Conservation (phyloP, 148 eudicot species). For the Fagopyrum homotropicum region DNA sequence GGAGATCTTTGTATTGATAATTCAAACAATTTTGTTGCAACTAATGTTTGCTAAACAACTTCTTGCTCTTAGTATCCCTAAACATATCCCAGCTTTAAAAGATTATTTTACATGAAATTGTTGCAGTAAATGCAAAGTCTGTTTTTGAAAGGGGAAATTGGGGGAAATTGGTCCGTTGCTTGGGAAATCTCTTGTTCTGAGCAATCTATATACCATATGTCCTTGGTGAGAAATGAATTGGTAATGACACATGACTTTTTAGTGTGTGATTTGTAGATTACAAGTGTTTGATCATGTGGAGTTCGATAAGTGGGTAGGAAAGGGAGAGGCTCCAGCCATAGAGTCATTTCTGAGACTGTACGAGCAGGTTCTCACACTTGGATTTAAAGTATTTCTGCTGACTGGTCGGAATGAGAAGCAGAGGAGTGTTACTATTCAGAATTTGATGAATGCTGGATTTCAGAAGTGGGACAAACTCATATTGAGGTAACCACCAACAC, state of each 20-base stretch:
- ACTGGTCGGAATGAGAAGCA: conserved; percentile 72
- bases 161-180: neutral
- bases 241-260: conserved; percentile 4
- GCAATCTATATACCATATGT: neutral
- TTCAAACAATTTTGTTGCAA: too few relatives aligned
- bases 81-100: too few relatives aligned
- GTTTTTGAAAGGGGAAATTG: neutral
- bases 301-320: conserved; percentile 81
- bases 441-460: conserved; percentile 66
- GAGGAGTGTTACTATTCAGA: conserved; percentile 54
- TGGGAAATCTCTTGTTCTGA: neutral
- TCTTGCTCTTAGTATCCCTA: too few relatives aligned
- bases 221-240: neutral
- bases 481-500: conserved; percentile 43
- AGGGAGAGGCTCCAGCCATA: conserved; percentile 56
- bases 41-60: too few relatives aligned
- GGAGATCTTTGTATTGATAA: neutral
- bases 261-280: conserved; percentile 46
- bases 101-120: neutral
- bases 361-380: conserved; percentile 54
- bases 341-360: conserved; percentile 67
- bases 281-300: conserved; percentile 52
- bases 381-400: conserved; percentile 68
- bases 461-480: conserved; percentile 73
- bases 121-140: neutral